phyloP scores from a whole-genome alignment of 129 eudicot species.

The Artemisia argyi region DNA sequence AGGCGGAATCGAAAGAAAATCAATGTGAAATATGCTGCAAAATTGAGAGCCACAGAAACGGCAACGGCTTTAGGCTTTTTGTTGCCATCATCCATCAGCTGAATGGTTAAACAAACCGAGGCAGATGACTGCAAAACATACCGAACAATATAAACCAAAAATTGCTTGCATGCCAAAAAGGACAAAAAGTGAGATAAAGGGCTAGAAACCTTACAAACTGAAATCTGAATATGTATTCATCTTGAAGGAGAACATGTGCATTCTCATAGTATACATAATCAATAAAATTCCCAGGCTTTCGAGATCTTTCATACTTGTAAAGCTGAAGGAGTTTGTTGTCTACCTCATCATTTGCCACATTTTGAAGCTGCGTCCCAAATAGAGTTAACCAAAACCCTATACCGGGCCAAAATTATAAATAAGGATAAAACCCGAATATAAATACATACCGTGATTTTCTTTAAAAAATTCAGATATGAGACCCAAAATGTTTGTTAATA shows the following conservation, averaged over 20 bases:
- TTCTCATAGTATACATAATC: slow-evolving; percentile 95
- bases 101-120: slow-evolving; percentile 65
- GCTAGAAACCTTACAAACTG: slow-evolving; percentile 70
- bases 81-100: slow-evolving; percentile 87
- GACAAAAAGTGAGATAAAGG: neutral
- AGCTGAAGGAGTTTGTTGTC: slow-evolving; percentile 85
- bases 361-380: slow-evolving; percentile 73
- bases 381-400: slow-evolving; percentile 16
- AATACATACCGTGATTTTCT: slow-evolving; percentile 54
- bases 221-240: slow-evolving; percentile 86
- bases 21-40: slow-evolving; percentile 72
- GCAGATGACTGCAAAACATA: slow-evolving; percentile 55
- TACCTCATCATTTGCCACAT: slow-evolving; percentile 77
- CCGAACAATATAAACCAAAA: slow-evolving; percentile 4
- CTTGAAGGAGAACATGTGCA: slow-evolving; percentile 80
- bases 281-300: slow-evolving; percentile 63
- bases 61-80: slow-evolving; percentile 87
- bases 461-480: too few relatives aligned
- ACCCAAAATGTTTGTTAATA: too few relatives aligned
- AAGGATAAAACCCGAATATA: neutral
- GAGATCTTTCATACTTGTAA: slow-evolving; percentile 79
- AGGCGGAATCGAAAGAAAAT: slow-evolving; percentile 62
- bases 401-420: neutral
- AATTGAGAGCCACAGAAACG: slow-evolving; percentile 83
- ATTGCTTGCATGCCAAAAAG: neutral